A percentile compares a stretch with the other conserved stretches of the same genome.
Conservation (phyloP, 257 asterid species). For the Datura wrightii region DNA sequence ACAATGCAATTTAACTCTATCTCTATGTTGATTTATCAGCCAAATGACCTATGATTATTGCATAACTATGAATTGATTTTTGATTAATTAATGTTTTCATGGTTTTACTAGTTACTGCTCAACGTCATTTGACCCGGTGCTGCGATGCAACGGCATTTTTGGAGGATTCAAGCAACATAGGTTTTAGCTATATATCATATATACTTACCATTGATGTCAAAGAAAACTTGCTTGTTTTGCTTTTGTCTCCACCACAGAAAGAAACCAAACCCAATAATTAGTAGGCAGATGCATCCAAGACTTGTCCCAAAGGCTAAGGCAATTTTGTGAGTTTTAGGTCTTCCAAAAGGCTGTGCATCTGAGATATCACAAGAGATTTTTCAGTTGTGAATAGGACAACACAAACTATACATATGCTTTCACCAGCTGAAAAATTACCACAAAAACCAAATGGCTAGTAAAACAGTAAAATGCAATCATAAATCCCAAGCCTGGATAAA, state of each 20-base stretch:
- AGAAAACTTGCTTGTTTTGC: conserved; percentile 74
- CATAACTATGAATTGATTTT: neutral
- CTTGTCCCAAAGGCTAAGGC: conserved; percentile 86
- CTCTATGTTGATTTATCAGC: no score
- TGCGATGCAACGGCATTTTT: neutral
- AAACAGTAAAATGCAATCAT: neutral
- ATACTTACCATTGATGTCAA: conserved; percentile 68
- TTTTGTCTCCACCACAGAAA: conserved; percentile 88
- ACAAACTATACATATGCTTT: neutral
- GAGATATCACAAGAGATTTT: neutral
- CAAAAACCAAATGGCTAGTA: neutral
- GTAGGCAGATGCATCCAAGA: conserved; percentile 80
- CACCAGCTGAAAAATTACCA: neutral
- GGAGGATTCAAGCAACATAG: neutral
- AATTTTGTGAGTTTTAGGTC: conserved; percentile 55
- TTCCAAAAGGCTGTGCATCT: conserved; percentile 53
- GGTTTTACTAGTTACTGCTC: neutral
- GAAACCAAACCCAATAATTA: conserved; percentile 75
- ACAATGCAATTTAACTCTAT: no score
- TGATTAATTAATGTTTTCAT: neutral
- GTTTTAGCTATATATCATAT: neutral
- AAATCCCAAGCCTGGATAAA: no score
- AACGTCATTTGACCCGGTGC: neutral
- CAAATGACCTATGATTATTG: neutral
- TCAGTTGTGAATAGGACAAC: neutral